Base-by-base conservation (phyloP, 139 green algal genomes). In the Closterium sp. region DNA sequence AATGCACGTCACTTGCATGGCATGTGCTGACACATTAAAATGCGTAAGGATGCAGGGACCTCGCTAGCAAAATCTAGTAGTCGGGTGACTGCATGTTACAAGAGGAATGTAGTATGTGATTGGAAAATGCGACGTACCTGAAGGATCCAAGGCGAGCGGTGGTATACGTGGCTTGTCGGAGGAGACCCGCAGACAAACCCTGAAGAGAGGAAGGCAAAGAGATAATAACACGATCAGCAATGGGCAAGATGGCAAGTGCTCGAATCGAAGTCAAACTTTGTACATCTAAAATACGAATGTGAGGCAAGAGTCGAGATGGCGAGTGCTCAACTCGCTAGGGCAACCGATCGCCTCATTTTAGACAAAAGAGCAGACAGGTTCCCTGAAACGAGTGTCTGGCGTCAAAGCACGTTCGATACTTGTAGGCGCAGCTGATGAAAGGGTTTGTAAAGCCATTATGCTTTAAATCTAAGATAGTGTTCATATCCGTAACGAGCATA, bases 161-260 rank as follows among this genome's bases (percentile, higher is more conserved):
- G 42, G 98, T 99, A 96, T 99, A 99, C 9, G 95, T 96, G 22
- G 98, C 98, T 95, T 99, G 98, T 88, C 98, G 96, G 91, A 99
- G 95, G 85, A 99, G 96, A 31, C 98, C 98, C 9, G 98, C 98
- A 85, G 94, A 97, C 62, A 99, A 96, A 31, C 98, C 98, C 95
- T 91, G 93, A 79, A 34, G 62, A 5, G 5, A 24, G 62, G 27
- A 79, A 9, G 19, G 62, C 1, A 5, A 5, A 79, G 17, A 27
- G 62, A 79, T 24, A 24, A 27, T 6, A 79, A 79, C 62, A 0
- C 17, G 62, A 79, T 24, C 62, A 79, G 62, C 38, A 50, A 13
- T 13, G 7, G 38, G 7, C 38, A 50, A 50, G 38, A 50, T 50
- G 38, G 38, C 19, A 13, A 79, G 62, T 27, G 19, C 17, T 79